Conservation (phyloP, 768 basidiomycete genomes). For the Phlebiopsis flavidoalba region DNA sequence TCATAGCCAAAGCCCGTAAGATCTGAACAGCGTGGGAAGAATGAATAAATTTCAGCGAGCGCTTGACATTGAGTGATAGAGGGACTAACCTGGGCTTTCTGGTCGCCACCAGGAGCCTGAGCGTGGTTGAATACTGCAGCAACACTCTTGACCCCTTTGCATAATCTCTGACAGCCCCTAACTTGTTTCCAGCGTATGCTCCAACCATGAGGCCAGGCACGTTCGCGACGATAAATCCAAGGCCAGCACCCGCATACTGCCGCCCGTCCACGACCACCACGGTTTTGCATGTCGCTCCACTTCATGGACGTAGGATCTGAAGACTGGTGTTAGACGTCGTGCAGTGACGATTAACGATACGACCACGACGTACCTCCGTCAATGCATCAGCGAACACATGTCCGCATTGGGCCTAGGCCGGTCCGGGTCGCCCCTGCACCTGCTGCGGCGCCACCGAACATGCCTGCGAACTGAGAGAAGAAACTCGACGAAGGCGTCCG, state of each 20-base stretch:
- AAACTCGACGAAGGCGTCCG: conserved; percentile 67
- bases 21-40: conserved; percentile 42
- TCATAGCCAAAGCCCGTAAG: conserved; percentile 73
- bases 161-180: conserved; percentile 85
- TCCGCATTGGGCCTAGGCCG: conserved; percentile 73
- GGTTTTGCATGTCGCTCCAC: conserved; percentile 64
- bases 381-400: conserved; percentile 85
- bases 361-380: conserved; percentile 57
- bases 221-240: conserved; percentile 56
- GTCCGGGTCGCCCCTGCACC: conserved; percentile 27
- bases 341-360: too few species aligned
- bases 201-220: conserved; percentile 84
- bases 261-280: conserved; percentile 74
- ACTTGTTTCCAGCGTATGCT: conserved; percentile 81
- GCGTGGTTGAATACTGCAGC: conserved; percentile 85
- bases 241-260: conserved; percentile 62
- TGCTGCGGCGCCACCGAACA: conserved; percentile 49
- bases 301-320: conserved; percentile 76
- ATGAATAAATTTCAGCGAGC: background rate
- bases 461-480: conserved; percentile 69
- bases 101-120: conserved; percentile 62
- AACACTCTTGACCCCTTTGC: conserved; percentile 93
- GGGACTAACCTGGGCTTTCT: conserved; percentile 81
- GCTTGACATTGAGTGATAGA: background rate
- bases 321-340: background rate